A percentile compares a stretch with the other conserved stretches of the same genome.
Conservation (phyloP, 2,329 filamentous ascomycete genomes). For the Paecilomyces sp. region DNA sequence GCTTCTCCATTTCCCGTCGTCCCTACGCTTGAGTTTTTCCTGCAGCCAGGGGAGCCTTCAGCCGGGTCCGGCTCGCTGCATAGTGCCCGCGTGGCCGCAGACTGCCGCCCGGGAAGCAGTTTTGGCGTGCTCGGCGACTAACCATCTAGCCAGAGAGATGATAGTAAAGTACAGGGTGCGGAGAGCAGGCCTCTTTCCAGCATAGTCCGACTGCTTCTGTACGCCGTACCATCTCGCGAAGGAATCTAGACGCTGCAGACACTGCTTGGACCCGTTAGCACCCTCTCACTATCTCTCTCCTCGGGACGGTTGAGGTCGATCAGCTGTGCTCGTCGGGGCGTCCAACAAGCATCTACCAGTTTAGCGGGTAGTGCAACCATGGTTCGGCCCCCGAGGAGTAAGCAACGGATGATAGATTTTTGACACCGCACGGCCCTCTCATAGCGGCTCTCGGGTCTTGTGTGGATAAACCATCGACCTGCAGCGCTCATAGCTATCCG, state of each 20-base stretch:
- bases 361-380: not conserved
- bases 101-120: not conserved
- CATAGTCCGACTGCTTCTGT: not conserved
- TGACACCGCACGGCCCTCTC: not conserved
- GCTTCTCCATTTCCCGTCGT: not conserved
- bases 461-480: not conserved
- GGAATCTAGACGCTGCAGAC: not conserved
- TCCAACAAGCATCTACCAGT: not conserved
- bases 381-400: not conserved
- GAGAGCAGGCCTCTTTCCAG: not conserved
- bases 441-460: not conserved
- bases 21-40: not conserved
- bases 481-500: not conserved
- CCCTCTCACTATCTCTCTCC: not conserved
- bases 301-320: not conserved
- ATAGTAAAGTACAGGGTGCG: not conserved
- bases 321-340: not conserved
- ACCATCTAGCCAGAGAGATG: not conserved
- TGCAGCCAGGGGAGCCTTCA: not conserved
- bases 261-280: not conserved
- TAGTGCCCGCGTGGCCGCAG: constrained; percentile 1
- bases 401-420: not conserved
- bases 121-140: not conserved
- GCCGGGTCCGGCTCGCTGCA: not conserved
- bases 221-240: not conserved